These are phyloP conservation scores for Microcos paniculata DNA, from an alignment of 345 rosid genomes.

Conservation along the genomic window DNA sequence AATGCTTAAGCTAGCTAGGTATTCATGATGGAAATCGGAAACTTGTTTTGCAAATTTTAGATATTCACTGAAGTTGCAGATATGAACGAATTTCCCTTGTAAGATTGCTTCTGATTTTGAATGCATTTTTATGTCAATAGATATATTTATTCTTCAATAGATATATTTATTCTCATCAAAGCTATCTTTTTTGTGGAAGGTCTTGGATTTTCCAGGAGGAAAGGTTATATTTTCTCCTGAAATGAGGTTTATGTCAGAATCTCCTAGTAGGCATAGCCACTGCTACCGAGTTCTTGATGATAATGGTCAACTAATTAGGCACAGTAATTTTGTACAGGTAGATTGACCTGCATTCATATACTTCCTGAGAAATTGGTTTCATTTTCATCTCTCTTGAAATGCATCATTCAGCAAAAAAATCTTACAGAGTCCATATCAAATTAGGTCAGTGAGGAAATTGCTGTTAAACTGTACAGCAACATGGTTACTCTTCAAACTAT, in stretches of 20 bases:
- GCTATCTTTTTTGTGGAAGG: conserved; percentile 5
- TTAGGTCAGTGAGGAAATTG: conserved; percentile 44
- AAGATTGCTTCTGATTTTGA: neutral
- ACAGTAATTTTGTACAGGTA: conserved; percentile 31
- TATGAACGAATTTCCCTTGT: neutral
- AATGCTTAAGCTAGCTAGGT: neutral
- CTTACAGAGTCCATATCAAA: neutral
- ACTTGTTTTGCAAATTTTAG: neutral
- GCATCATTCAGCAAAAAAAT: conserved; percentile 9
- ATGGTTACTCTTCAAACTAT: conserved; percentile 53
- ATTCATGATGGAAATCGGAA: neutral
- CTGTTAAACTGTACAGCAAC: conserved; percentile 43
- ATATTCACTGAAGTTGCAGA: neutral
- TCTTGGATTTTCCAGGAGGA: conserved; percentile 72
- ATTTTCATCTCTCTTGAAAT: neutral
- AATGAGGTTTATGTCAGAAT: conserved; percentile 51
- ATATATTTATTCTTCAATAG: neutral
- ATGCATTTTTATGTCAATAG: neutral
- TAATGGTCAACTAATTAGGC: conserved; percentile 24
- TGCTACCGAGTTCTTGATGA: conserved; percentile 62
- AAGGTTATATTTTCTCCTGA: conserved; percentile 51
- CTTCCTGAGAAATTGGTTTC: neutral
- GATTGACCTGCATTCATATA: neutral
- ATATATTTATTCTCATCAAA: neutral
- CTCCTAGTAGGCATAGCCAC: conserved; percentile 37